A percentile compares a stretch with the other conserved stretches of the same genome.
These are phyloP conservation scores for Russula compacta DNA, from an alignment of 768 basidiomycete species.

Conservation along the genomic window DNA sequence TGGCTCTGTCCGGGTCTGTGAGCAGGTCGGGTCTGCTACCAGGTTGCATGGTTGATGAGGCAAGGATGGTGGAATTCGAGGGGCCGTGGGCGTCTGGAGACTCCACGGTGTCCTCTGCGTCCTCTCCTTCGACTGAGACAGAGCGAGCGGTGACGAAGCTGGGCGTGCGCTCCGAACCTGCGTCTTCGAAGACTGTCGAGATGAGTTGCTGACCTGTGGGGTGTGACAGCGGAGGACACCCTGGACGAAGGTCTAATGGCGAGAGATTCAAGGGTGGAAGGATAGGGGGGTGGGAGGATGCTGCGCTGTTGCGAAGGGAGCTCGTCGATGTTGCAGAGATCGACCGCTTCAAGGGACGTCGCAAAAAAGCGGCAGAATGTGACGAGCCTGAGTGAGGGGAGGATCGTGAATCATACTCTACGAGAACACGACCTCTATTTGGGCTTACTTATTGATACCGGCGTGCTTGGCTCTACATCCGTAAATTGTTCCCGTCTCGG, in stretches of 20 bases:
- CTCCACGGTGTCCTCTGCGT: not conserved
- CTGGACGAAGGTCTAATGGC: slow-evolving; percentile 17
- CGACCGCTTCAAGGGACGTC: slow-evolving; percentile 57
- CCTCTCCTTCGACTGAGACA: slow-evolving; percentile 15
- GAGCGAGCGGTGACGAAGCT: slow-evolving; percentile 31
- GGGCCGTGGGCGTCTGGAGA: not conserved
- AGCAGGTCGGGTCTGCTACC: not conserved
- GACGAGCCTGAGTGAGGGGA: slow-evolving; percentile 12
- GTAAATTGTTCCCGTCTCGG: slow-evolving; percentile 29
- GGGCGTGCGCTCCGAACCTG: slow-evolving; percentile 22
- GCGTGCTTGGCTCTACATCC: slow-evolving; percentile 20
- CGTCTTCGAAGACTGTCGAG: slow-evolving; percentile 29
- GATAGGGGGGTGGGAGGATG: slow-evolving; percentile 36
- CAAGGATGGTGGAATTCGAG: not conserved
- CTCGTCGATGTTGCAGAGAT: slow-evolving; percentile 46
- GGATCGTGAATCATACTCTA: not conserved
- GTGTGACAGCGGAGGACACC: slow-evolving; percentile 14
- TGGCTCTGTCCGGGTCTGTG: not conserved
- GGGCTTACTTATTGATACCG: slow-evolving; percentile 21
- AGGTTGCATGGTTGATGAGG: not conserved
- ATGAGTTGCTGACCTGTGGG: slow-evolving; percentile 23
- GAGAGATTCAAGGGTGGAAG: slow-evolving; percentile 41
- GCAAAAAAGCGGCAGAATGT: slow-evolving; percentile 49
- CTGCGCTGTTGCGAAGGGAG: slow-evolving; percentile 37
- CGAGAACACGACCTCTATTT: slow-evolving; percentile 25